phyloP scores from a whole-genome alignment of 768 basidiomycete species.

The Hypsizygus marmoreus region DNA sequence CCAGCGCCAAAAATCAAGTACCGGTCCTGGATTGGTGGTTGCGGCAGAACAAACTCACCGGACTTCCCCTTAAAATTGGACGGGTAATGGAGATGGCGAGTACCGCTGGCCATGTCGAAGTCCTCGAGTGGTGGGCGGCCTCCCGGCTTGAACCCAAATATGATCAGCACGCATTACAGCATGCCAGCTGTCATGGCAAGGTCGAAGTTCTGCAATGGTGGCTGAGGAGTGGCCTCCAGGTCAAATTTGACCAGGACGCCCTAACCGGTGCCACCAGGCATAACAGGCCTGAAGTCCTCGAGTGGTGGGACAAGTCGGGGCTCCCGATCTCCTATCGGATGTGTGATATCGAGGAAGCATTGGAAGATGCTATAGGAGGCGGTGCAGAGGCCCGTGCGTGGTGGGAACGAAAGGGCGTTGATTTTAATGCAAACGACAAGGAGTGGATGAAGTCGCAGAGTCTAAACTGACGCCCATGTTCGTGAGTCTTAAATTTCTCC shows the following conservation, averaged over 20 bases:
- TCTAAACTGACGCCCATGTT: slow-evolving; percentile 51
- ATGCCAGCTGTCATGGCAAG: slow-evolving; percentile 79
- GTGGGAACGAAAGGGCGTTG: slow-evolving; percentile 82
- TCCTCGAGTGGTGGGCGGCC: slow-evolving; percentile 84
- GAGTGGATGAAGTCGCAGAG: slow-evolving; percentile 87
- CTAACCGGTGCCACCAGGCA: slow-evolving; percentile 80
- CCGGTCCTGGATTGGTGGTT: slow-evolving; percentile 86
- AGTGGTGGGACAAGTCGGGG: slow-evolving; percentile 87
- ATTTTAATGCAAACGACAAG: slow-evolving; percentile 81
- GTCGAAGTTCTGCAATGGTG: slow-evolving; percentile 85
- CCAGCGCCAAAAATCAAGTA: slow-evolving; percentile 77
- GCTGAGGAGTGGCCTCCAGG: slow-evolving; percentile 72
- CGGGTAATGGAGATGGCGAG: slow-evolving; percentile 86
- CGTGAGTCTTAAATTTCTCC: slow-evolving; percentile 20
- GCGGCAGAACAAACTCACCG: slow-evolving; percentile 45
- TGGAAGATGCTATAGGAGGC: slow-evolving; percentile 86
- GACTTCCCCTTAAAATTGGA: slow-evolving; percentile 75
- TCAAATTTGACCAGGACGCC: slow-evolving; percentile 80
- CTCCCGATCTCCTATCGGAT: slow-evolving; percentile 83
- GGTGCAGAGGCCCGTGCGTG: slow-evolving; percentile 73
- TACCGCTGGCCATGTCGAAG: slow-evolving; percentile 72
- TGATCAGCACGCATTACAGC: slow-evolving; percentile 73
- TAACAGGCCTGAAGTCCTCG: slow-evolving; percentile 78
- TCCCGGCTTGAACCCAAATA: slow-evolving; percentile 80
- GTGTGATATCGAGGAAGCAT: slow-evolving; percentile 90